Base-by-base conservation (phyloP, 371 early-diverging fungal species). In the Rhizopus delemar region DNA sequence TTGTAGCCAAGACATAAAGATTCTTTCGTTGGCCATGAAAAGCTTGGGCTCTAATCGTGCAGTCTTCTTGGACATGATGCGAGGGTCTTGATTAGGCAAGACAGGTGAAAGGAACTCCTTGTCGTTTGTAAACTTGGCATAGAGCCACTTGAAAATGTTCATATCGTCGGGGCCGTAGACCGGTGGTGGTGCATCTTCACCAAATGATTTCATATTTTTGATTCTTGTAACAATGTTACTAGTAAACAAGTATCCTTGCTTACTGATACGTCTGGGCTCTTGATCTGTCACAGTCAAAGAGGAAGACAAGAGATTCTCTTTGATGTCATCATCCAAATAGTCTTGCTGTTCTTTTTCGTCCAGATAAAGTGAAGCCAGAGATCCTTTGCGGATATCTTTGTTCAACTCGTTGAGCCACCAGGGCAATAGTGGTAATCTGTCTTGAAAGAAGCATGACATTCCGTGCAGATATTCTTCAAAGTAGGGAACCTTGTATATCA, bases 21-120 rank as follows among this genome's bases (percentile, higher is more conserved):
- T 99, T 45, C 99, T 82, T 75, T 99, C 99, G 70, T 99, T 99
- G 41, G 98, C 96, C 81, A 99, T 98, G 73, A 90, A 97, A 29
- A 95, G 93, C 73, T 99, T 99, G 48, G 99, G 99, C 63, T 99
- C 99, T 0, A 98, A 85, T 29, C 54, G 58, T 2, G 54, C 60
- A 16, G 80, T 83, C 29, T 89, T 62, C 68, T 71, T 65, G 60
- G 78, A 51, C 52, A 57, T 65, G 43, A 48, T 52, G 36, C 38
- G 55, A 16, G 38, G 58, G 8, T 32, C 43, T 5, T 36, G 9
- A 9, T 38, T 9, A 15, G 41, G 22, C 22, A 22, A 22, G 2
- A 2, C 34, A 6, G 50, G 36, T 0, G 51, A 8, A n/a, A 51
- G 9, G 5, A 31, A 9, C 12, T 43, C 36, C 41, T 68, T 48